phyloP scores from a whole-genome alignment of 2,329 filamentous ascomycete species.

The Fusarium sp. region DNA sequence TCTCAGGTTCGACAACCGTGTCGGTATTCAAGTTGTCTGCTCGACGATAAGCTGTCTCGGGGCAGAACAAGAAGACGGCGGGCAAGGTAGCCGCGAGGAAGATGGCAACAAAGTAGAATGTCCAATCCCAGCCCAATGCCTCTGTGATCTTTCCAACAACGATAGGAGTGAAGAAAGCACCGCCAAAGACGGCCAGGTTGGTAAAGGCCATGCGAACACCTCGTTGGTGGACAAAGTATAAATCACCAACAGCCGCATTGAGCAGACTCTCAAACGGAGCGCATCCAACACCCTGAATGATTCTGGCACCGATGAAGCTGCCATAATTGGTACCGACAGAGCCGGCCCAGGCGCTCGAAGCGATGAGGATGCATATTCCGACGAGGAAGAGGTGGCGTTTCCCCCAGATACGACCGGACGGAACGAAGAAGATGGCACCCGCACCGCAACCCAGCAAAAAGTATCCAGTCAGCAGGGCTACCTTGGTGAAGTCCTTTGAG shows the following conservation, averaged over 20 bases:
- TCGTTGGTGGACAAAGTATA: constrained; percentile 89
- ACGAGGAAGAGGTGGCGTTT: constrained; percentile 90
- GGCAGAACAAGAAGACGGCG: constrained; percentile 80
- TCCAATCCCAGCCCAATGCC: constrained; percentile 84
- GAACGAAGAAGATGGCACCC: constrained; percentile 86
- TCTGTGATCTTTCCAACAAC: constrained; percentile 87
- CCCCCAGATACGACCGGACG: constrained; percentile 89
- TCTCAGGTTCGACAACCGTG: constrained; percentile 55
- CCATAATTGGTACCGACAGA: constrained; percentile 74
- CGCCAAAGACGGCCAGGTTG: constrained; percentile 68
- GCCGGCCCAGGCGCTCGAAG: constrained; percentile 83
- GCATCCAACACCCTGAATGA: constrained; percentile 87
- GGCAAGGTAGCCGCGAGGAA: constrained; percentile 79
- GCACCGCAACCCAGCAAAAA: constrained; percentile 86
- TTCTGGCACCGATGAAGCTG: constrained; percentile 80
- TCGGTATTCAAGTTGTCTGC: constrained; percentile 78
- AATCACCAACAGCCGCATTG: constrained; percentile 88
- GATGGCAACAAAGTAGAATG: constrained; percentile 89
- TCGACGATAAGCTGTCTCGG: constrained; percentile 84
- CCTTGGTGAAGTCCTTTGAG: constrained; percentile 73
- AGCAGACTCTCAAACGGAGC: constrained; percentile 92
- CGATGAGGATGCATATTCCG: constrained; percentile 78
- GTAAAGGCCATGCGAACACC: constrained; percentile 88
- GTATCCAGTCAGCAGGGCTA: constrained; percentile 87
- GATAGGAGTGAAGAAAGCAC: constrained; percentile 80